Evolutionary conservation across 1,284 basidiomycete species (phyloP).

Genomic region (Leccinum fuscescens): DNA sequence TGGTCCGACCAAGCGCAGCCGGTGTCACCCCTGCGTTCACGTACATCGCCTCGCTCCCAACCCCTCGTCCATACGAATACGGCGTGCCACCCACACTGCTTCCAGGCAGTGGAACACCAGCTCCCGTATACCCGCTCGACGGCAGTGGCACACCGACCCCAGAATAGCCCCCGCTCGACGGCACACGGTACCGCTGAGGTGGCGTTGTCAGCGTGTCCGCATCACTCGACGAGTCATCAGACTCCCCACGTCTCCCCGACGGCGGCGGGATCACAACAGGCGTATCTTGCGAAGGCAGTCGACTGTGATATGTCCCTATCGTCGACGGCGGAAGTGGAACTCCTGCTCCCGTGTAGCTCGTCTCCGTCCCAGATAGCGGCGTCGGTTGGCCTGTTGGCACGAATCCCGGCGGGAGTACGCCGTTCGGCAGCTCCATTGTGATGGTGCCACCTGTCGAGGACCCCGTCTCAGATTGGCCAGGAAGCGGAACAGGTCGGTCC

Average conservation of each 20-base stretch:
- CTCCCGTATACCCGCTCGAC: neutral
- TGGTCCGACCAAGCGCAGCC: slow-evolving; percentile 13
- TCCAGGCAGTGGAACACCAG: slow-evolving; percentile 12
- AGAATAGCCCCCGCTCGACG: slow-evolving; percentile 17
- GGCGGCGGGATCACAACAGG: slow-evolving; percentile 32
- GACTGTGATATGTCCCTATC: slow-evolving; percentile 23
- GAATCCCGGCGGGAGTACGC: slow-evolving; percentile 31
- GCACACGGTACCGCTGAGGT: slow-evolving; percentile 21
- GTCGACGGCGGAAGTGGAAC: slow-evolving; percentile 30
- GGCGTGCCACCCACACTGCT: slow-evolving; percentile 15
- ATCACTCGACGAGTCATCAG: slow-evolving; percentile 31
- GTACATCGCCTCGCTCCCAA: slow-evolving; percentile 9
- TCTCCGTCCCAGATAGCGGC: slow-evolving; percentile 7
- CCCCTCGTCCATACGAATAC: slow-evolving; percentile 16
- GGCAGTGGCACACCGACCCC: neutral
- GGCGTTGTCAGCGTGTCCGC: slow-evolving; percentile 30
- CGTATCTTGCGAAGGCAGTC: slow-evolving; percentile 19
- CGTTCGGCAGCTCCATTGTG: slow-evolving; percentile 24
- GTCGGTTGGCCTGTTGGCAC: slow-evolving; percentile 25
- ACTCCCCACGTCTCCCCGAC: slow-evolving; percentile 16
- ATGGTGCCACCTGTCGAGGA: slow-evolving; percentile 13
- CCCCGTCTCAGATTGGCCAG: slow-evolving; percentile 9
- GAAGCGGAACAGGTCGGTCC: slow-evolving; percentile 33
- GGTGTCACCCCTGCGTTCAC: slow-evolving; percentile 20
- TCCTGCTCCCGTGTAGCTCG: slow-evolving; percentile 25